Conservation (phyloP, 2,329 filamentous ascomycete species). For the Botrytis fabae region DNA sequence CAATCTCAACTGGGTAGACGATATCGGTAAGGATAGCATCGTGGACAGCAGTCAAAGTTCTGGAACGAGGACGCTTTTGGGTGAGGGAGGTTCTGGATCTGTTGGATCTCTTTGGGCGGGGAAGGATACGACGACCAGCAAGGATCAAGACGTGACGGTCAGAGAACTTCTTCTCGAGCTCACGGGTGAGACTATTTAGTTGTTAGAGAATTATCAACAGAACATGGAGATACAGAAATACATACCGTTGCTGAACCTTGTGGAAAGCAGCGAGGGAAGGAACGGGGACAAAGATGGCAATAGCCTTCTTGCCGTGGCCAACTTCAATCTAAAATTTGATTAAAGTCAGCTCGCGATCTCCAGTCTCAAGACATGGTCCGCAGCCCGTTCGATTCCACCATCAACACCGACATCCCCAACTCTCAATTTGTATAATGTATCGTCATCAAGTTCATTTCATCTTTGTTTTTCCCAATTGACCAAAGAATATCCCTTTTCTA, state of each 20-base stretch:
- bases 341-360: constrained; percentile 75
- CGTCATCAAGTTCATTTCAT: constrained; percentile 29
- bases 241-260: constrained; percentile 99
- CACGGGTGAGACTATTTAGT: constrained; percentile 80
- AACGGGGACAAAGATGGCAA: constrained; percentile 99
- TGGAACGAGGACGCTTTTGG: constrained; percentile 97
- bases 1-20: constrained; percentile 99
- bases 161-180: constrained; percentile 99
- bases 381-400: constrained; percentile 71
- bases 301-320: constrained; percentile 99
- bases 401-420: constrained; percentile 36
- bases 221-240: constrained; percentile 30
- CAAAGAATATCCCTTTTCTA: constrained; percentile 9
- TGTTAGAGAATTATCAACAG: constrained; percentile 6
- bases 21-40: constrained; percentile 97
- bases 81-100: constrained; percentile 94
- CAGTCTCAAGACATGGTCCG: constrained; percentile 61
- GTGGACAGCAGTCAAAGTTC: constrained; percentile 98
- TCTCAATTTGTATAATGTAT: constrained; percentile 28
- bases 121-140: constrained; percentile 96
- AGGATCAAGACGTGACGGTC: constrained; percentile 99
- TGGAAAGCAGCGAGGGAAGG: constrained; percentile 98
- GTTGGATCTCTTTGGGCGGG: constrained; percentile 97
- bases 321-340: constrained; percentile 89
- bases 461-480: constrained; percentile 26